phyloP scores from a whole-genome alignment of 148 eudicot species.

The Vaccinium darrowii region DNA sequence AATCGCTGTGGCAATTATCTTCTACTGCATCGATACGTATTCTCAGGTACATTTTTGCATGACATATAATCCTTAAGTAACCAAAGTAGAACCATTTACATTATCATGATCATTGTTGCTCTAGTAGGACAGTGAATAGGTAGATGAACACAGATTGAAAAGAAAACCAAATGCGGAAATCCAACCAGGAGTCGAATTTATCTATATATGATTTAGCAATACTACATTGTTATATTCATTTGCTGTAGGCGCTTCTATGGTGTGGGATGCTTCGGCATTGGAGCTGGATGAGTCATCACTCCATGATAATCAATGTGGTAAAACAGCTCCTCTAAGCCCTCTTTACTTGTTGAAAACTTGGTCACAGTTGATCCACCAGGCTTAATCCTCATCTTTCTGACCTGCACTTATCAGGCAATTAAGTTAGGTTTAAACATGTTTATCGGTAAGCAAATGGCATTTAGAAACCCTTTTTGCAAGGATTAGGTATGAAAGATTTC shows the following conservation, averaged over 20 bases:
- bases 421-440: not conserved
- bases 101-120: not conserved
- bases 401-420: slow-evolving; percentile 21
- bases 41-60: not conserved
- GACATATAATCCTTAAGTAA: not conserved
- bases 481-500: not conserved
- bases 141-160: not conserved
- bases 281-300: slow-evolving; percentile 57
- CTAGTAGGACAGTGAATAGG: not conserved
- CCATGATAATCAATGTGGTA: slow-evolving; percentile 71
- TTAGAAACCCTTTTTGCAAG: not conserved
- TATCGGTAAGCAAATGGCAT: not conserved
- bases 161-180: not conserved
- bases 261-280: slow-evolving; percentile 53
- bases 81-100: not conserved
- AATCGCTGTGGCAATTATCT: not conserved
- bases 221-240: not conserved
- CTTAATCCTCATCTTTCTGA: slow-evolving; percentile 18
- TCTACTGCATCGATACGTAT: not conserved
- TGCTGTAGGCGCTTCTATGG: slow-evolving; percentile 18
- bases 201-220: not conserved
- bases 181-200: not conserved
- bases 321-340: slow-evolving; percentile 28
- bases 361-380: slow-evolving; percentile 10
- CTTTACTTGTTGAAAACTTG: slow-evolving; percentile 11